phyloP scores from a whole-genome alignment of 441 rosid genomes.

The Erysimum cheiri region DNA sequence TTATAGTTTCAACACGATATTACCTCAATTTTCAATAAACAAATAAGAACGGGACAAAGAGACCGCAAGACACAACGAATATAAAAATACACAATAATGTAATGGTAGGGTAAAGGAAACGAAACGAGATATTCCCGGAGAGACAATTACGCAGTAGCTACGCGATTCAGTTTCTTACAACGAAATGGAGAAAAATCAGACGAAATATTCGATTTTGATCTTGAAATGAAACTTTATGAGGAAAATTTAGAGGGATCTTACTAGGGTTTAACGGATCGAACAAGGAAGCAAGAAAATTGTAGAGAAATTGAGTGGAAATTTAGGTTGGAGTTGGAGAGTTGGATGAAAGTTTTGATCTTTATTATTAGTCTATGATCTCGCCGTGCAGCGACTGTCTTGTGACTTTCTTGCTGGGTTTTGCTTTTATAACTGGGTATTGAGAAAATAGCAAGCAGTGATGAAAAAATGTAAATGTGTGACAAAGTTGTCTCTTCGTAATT shows the following conservation, averaged over 20 bases:
- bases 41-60: constrained; percentile 26
- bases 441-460: constrained; percentile 12
- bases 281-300: constrained; percentile 13
- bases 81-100: constrained; percentile 35
- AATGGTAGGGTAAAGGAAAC: constrained; percentile 22
- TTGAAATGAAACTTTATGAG: constrained; percentile 8
- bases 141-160: constrained; percentile 6
- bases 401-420: constrained; percentile 38
- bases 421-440: constrained; percentile 15
- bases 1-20: constrained; percentile 34
- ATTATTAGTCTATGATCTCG: constrained; percentile 26
- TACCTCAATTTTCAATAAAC: constrained; percentile 39
- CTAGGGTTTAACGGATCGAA: constrained; percentile 32
- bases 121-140: constrained; percentile 18
- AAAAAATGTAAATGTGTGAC: constrained; percentile 9
- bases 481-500: neutral
- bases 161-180: constrained; percentile 9
- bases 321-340: constrained; percentile 1
- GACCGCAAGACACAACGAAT: constrained; percentile 20
- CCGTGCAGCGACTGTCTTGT: constrained; percentile 34
- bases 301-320: constrained; percentile 5
- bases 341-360: constrained; percentile 35
- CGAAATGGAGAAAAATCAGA: constrained; percentile 37
- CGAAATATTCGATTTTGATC: constrained; percentile 14
- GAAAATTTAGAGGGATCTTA: constrained; percentile 22